A percentile compares a stretch with the other conserved stretches of the same genome.
These are phyloP conservation scores for Helminthosporium solani DNA, from an alignment of 2,329 filamentous ascomycete genomes.

Conservation along the genomic window DNA sequence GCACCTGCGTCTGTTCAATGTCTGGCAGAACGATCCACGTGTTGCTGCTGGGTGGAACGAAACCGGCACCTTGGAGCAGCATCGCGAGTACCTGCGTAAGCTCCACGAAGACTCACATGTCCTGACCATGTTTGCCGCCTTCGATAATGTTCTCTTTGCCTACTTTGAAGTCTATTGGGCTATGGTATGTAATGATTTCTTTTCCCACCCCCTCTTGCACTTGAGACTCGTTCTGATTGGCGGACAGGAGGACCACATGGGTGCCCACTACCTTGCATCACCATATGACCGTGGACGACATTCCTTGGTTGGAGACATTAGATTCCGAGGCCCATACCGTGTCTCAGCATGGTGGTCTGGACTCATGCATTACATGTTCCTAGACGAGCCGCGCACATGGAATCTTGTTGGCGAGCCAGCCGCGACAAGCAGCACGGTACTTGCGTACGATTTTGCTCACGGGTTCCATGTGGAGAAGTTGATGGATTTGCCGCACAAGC, in stretches of 20 bases:
- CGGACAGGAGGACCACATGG: constrained; percentile 58
- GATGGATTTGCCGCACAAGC: constrained; percentile 71
- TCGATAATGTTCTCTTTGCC: constrained; percentile 69
- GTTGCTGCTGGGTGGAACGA: constrained; percentile 80
- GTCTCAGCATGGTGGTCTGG: constrained; percentile 61
- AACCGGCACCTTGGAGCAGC: constrained; percentile 72
- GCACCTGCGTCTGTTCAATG: constrained; percentile 71
- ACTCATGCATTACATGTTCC: constrained; percentile 60
- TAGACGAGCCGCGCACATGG: constrained; percentile 58
- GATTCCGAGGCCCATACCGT: constrained; percentile 56
- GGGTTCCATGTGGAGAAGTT: constrained; percentile 72
- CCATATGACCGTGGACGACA: constrained; percentile 62
- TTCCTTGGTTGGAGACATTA: constrained; percentile 58
- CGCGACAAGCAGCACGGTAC: constrained; percentile 66
- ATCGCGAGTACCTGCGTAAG: constrained; percentile 68
- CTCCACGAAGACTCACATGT: constrained; percentile 72
- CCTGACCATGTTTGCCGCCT: constrained; percentile 68
- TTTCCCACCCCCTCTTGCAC: not conserved
- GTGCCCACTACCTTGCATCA: constrained; percentile 57
- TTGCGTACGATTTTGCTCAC: constrained; percentile 73
- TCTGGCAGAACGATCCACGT: constrained; percentile 81
- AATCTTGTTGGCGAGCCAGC: constrained; percentile 69
- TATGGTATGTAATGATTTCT: too few relatives aligned
- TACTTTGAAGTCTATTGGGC: constrained; percentile 84
- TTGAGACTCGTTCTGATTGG: constrained; percentile 16